Evolutionary conservation across 2,329 filamentous ascomycete species (phyloP), one percentile per base, ranked within the genome.

Genomic region (Xylariaceae sp.): DNA sequence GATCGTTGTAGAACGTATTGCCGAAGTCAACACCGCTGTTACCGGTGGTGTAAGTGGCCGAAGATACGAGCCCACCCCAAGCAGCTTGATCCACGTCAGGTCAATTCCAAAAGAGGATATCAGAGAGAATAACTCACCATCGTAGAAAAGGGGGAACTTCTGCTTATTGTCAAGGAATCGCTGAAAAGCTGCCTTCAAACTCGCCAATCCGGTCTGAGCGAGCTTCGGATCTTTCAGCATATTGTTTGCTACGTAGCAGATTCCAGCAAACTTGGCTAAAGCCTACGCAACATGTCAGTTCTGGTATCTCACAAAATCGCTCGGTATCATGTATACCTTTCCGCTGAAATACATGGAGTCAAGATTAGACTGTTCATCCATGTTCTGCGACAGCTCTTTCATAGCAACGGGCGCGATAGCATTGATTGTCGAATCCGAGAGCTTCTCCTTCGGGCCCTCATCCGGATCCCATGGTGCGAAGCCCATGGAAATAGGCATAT

Each of bases 271-370:
- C 71, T 93, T 93, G 63, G 86, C 88, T 15, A 94, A 75, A 0
- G 85, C 84, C 83, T 86, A 49, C 15, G 4, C 34, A 42, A 2
- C 9, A 18, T 44, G 17, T 17, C 47, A 2, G 8, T 39, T 39
- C 10, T 59, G 11, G 44, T 44, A 45, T 42, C 17, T 52, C 6
- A 3, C 48, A 11, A 51, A 2, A 10, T 1, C 49, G 13, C 4
- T 48, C 3, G 18, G 8, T 8, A 37, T 10, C 2, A 35, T 15
- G 23, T 9, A 61, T 73, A 82, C 88, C 79, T 93, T 97, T 67
- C 94, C 94, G 66, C 89, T 89, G 73, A 88, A 97, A 74, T 97
- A 97, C 85, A 96, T 92, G 44, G 91, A 96, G 71, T 93, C 83
- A 42, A 90, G 77, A 64, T 94, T 84, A 4, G 85, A 85, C 69